Percentiles rank a stretch among this genome's conserved stretches.
phyloP scores from a whole-genome alignment of 2,329 filamentous ascomycete species.

The Stachybotrys chlorohalonatus region DNA sequence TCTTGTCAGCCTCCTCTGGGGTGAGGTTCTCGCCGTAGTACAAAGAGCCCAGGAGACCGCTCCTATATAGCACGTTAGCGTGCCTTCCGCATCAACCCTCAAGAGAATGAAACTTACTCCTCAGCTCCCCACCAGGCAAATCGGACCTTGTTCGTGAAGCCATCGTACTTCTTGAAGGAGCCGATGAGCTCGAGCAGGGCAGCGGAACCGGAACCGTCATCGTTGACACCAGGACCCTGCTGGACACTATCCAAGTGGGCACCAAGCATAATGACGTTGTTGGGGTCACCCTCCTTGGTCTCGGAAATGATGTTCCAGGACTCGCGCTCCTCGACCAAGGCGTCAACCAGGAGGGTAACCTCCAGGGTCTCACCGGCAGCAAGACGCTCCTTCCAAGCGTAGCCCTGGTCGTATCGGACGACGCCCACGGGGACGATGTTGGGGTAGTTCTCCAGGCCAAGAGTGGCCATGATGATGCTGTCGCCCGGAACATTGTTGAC shows the following conservation, averaged over 20 bases:
- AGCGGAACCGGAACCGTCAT: slow-evolving; percentile 28
- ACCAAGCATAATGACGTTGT: slow-evolving; percentile 32
- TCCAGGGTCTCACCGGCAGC: slow-evolving; percentile 21
- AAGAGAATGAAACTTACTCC: slow-evolving; percentile 16
- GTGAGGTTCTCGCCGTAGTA: slow-evolving; percentile 28
- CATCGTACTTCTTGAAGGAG: slow-evolving; percentile 27
- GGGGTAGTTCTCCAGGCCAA: slow-evolving; percentile 25
- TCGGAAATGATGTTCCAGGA: slow-evolving; percentile 32
- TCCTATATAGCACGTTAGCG: slow-evolving; percentile 5
- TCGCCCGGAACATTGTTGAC: slow-evolving; percentile 50
- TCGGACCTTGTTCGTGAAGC: slow-evolving; percentile 32
- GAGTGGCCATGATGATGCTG: slow-evolving; percentile 9
- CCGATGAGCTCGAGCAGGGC: slow-evolving; percentile 28
- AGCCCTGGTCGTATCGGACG: slow-evolving; percentile 24
- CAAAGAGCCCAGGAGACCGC: slow-evolving; percentile 31
- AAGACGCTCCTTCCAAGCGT: slow-evolving; percentile 23
- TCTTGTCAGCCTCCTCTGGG: slow-evolving; percentile 36
- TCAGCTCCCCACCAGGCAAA: slow-evolving; percentile 35
- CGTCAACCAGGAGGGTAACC: slow-evolving; percentile 26
- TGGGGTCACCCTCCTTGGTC: slow-evolving; percentile 30
- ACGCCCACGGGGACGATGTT: slow-evolving; percentile 26
- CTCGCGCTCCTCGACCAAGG: slow-evolving; percentile 23
- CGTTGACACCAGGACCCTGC: slow-evolving; percentile 29
- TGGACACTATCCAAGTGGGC: slow-evolving; percentile 32
- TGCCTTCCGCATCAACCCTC: not conserved